Base-by-base conservation (phyloP, 352 stramenopile species). In the Phytophthora colocasiae region DNA sequence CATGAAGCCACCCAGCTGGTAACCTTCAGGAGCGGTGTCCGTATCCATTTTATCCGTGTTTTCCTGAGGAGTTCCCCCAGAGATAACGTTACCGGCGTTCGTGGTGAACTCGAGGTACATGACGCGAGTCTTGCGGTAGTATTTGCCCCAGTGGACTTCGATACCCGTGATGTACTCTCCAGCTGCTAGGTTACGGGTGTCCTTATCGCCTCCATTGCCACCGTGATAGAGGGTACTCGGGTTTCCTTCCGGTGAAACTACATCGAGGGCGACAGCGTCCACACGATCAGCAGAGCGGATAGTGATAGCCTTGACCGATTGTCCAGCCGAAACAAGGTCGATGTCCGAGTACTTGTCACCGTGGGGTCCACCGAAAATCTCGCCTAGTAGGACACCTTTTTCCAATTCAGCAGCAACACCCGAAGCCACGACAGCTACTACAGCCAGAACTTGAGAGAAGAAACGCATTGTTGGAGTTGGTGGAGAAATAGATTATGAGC, bases 41-140 rank as follows among this genome's bases (percentile, higher is more conserved):
- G 6, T 26, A 4, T 7, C 32, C 1, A 10, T 19, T 11, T 24
- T 43, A 6, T 26, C 29, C 32, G 48, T 56, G n/a, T 43, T 31
- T 14, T 36, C 2, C 31, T 36, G 31, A 8, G 31, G 31, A 2
- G 29, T 45, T 19, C 48, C 48, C 1, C 48, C 48, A 3, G 17
- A 6, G 29, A 56, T 40, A 15, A 8, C 15, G 10, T 56, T 45
- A 6, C 48, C 48, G 3, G 34, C n/a, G 9, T 31, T 56, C n/a
- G 48, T 56, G 10, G 48, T 45, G 8, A 56, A 43, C 36, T 44
- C 43, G 31, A 56, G 32, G 19, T 56, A 56, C 17, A 34, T 45
- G 17, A 56, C 9, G 48, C 48, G 48, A 19, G 31, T 56, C 1
- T 45, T 14, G 11, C n/a, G 8, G n/a, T 44, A 26, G 6, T 44